These are phyloP conservation scores for Trifolium fragiferum DNA, from an alignment of 306 rosid species.

Conservation along the genomic window DNA sequence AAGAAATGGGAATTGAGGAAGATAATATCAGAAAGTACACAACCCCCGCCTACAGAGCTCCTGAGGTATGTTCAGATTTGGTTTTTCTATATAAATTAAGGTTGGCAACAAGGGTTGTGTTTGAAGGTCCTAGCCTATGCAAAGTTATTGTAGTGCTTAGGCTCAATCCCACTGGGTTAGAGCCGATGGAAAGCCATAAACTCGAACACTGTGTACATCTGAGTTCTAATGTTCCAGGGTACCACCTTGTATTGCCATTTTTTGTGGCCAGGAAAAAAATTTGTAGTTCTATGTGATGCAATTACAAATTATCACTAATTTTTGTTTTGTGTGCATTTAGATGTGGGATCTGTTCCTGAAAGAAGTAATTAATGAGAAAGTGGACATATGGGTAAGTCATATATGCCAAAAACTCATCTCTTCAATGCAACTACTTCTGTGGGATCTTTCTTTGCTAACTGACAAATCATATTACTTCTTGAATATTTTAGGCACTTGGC, in stretches of 20 bases:
- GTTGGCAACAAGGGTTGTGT: conserved; percentile 7
- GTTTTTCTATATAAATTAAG: conserved; percentile 29
- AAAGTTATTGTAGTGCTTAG: neutral
- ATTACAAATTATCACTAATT: conserved; percentile 3
- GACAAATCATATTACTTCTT: conserved; percentile 38
- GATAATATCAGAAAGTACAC: conserved; percentile 98
- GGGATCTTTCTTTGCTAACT: conserved; percentile 20
- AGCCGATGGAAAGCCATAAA: conserved; percentile 1
- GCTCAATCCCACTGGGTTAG: neutral
- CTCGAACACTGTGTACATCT: neutral
- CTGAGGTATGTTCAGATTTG: conserved; percentile 64
- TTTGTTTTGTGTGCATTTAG: conserved; percentile 51
- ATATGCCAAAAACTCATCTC: conserved; percentile 30
- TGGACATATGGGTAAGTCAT: conserved; percentile 95
- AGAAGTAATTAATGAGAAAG: conserved; percentile 91
- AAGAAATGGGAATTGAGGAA: conserved; percentile 99
- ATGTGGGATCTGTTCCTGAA: conserved; percentile 97
- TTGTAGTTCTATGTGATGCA: neutral
- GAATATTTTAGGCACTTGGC: conserved; percentile 84
- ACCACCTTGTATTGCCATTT: neutral
- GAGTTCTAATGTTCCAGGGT: neutral
- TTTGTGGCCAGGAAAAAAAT: neutral
- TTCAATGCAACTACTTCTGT: conserved; percentile 16
- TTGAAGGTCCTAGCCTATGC: neutral
- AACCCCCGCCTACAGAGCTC: conserved; percentile 97